Evolutionary conservation across 2,329 filamentous ascomycete genomes (phyloP).

Genomic region (Cytospora mali): DNA sequence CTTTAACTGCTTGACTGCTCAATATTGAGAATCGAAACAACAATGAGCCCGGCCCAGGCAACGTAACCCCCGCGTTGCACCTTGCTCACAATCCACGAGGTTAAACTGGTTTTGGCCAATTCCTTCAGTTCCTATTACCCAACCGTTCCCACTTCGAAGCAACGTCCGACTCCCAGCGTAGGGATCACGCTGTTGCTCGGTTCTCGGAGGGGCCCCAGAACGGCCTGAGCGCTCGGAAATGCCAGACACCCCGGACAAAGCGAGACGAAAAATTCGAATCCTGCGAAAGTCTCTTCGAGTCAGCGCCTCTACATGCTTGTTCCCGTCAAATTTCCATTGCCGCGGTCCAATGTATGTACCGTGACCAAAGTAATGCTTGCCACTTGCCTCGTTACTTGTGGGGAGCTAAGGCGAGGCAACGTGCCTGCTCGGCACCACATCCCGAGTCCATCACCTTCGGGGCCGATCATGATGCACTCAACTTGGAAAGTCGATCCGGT

Average conservation of each 20-base stretch:
- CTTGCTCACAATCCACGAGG: constrained; percentile 2
- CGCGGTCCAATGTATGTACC: not conserved
- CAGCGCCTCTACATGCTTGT: constrained; percentile 9
- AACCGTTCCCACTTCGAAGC: constrained; percentile 18
- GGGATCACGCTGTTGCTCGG: constrained; percentile 13
- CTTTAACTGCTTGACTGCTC: not conserved
- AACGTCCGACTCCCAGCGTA: constrained; percentile 9
- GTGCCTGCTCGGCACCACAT: not conserved
- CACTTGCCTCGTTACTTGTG: not conserved
- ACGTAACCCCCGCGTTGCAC: not conserved
- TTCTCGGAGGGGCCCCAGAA: not conserved
- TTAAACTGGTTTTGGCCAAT: constrained; percentile 22
- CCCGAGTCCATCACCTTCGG: not conserved
- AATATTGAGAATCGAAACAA: not conserved
- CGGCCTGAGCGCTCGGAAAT: not conserved
- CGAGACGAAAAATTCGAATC: constrained; percentile 10
- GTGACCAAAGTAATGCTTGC: not conserved
- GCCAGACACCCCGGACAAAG: not conserved
- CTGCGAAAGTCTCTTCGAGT: constrained; percentile 19
- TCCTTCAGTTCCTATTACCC: constrained; percentile 19
- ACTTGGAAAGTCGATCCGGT: not conserved
- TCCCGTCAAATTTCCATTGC: not conserved
- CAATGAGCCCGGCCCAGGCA: not conserved
- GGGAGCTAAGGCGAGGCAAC: not conserved
- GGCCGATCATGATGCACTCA: not conserved